Base-by-base conservation (phyloP, 2,329 filamentous ascomycete species). In the Trichoderma koningiopsis region DNA sequence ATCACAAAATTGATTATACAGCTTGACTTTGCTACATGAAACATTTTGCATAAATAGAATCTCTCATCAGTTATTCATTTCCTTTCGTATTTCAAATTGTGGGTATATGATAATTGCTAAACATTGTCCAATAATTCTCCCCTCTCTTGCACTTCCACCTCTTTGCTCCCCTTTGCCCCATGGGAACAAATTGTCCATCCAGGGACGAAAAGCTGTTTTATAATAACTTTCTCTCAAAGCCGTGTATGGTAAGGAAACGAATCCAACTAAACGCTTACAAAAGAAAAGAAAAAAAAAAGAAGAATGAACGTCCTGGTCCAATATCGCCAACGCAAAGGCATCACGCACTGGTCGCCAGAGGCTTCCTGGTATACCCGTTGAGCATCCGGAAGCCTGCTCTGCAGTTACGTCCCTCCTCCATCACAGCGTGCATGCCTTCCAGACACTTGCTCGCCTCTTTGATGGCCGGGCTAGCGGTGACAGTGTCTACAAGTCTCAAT, bases 331-430 rank as follows among this genome's bases (percentile, higher is more conserved):
- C 16, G 47, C 47, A 24, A 4, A 27, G 33, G 29, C n/a, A 40
- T 58, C 49, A 66, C 58, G 55, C 53, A n/a, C 13, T 22, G 11
- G 55, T 27, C 40, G 72, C 70, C 69, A 73, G 78, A 43, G 89
- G 88, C 83, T 92, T 92, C 77, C 85, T 84, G 27, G 88, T 86
- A 77, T 88, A 90, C 8, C 89, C 89, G 71, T 82, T 87, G 71
- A 91, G 79, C 81, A 87, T 83, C 69, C 89, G 83, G 80, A 87
- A 90, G 11, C 84, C 88, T 3, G 88, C 85, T 57, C 86, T 87
- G 75, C 83, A 84, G 62, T 80, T 79, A 59, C 89, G 82, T 1
- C 89, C 89, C 77, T 91, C 89, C 77, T 91, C 88, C 62, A 91
- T 81, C 40, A 91, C 83, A 49, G 84, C 84, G 35, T 88, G 83